These are phyloP conservation scores for Rhodosporidiobolus odoratus DNA, from an alignment of 768 basidiomycete genomes.

Conservation along the genomic window DNA sequence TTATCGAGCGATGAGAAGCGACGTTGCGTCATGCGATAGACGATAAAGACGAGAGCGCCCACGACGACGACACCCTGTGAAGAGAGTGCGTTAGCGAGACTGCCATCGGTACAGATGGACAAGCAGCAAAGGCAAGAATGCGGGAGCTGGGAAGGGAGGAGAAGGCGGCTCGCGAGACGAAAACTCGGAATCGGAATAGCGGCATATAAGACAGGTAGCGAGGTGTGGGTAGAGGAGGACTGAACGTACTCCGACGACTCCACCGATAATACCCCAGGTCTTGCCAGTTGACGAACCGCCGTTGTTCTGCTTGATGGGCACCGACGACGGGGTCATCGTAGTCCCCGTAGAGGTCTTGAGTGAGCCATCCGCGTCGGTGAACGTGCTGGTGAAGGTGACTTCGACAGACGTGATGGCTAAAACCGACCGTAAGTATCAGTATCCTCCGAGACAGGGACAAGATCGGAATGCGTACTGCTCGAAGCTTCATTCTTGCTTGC, in stretches of 20 bases:
- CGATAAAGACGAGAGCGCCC: conserved; percentile 29
- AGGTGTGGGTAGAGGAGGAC: background rate
- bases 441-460: no score
- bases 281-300: conserved; percentile 1
- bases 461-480: no score
- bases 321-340: background rate
- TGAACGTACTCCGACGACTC: conserved; percentile 34
- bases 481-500: no score
- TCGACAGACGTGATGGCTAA: conserved; percentile 7
- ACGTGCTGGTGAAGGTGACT: conserved; percentile 11
- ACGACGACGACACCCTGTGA: conserved; percentile 34
- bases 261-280: conserved; percentile 37
- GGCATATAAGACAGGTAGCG: no score
- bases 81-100: background rate
- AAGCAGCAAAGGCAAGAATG: background rate
- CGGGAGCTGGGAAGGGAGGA: no score
- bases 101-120: no score
- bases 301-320: conserved; percentile 10
- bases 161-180: no score
- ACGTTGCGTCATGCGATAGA: conserved; percentile 32
- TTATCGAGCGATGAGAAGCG: conserved; percentile 39
- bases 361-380: conserved; percentile 24
- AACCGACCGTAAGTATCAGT: no score
- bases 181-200: no score
- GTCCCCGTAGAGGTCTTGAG: conserved; percentile 19